These are phyloP conservation scores for Peniophora sp. DNA, from an alignment of 1,284 basidiomycete species.

Conservation along the genomic window DNA sequence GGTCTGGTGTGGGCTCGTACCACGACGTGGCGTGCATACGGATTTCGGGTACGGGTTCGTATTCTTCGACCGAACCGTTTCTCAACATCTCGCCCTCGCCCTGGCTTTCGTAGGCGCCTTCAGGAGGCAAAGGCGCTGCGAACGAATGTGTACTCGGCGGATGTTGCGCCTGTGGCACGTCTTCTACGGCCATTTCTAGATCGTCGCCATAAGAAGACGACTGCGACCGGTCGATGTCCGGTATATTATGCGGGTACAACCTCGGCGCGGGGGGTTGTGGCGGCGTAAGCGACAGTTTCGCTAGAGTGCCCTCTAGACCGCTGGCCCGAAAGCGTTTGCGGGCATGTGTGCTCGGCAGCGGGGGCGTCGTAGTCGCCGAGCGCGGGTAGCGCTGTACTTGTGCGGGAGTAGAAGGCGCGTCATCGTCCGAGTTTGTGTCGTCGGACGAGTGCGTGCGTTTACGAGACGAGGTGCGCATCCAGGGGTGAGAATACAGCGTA, in stretches of 20 bases:
- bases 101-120: slow-evolving; percentile 25
- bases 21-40: slow-evolving; percentile 55
- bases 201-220: too few species aligned
- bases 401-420: slow-evolving; percentile 5
- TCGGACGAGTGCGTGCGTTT: slow-evolving; percentile 38
- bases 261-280: slow-evolving; percentile 2
- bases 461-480: slow-evolving; percentile 37
- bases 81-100: too few species aligned
- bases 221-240: neutral
- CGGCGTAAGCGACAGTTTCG: slow-evolving; percentile 36
- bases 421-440: slow-evolving; percentile 15
- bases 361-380: too few species aligned
- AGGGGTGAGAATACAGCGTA: slow-evolving; percentile 32
- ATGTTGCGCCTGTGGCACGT: neutral
- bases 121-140: slow-evolving; percentile 10
- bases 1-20: slow-evolving; percentile 65
- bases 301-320: slow-evolving; percentile 50
- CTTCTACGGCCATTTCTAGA: slow-evolving; percentile 10
- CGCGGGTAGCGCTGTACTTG: too few species aligned
- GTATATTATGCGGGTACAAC: neutral
- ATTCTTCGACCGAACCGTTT: slow-evolving; percentile 34
- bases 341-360: slow-evolving; percentile 12
- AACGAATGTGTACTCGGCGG: slow-evolving; percentile 3
- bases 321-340: slow-evolving; percentile 42
- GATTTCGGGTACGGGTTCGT: slow-evolving; percentile 40